Base-by-base conservation (phyloP, 805 yeast species). In the Saccharomycopsis olivae region DNA sequence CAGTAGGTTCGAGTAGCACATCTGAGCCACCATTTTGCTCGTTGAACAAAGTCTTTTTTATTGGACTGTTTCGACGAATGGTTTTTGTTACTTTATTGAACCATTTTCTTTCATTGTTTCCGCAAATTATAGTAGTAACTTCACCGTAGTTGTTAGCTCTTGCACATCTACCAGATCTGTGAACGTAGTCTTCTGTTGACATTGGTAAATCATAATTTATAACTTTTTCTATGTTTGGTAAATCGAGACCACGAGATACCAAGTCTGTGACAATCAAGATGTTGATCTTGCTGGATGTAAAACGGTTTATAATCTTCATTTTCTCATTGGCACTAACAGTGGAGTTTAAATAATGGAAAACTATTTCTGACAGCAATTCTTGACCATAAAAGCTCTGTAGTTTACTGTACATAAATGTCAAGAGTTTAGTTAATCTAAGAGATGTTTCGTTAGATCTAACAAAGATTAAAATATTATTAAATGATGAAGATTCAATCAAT, bases 161-260 rank as follows among this genome's bases (percentile, higher is more conserved):
- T 2, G 97, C 96, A 0, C 97, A 88, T 64, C 99, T 78, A 30
- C 99, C 99, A 29, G 87, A 86, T 53, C 99, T 72, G 60, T 92
- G 99, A 20, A 92, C 86, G 50, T 92, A 92, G 51, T 92, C 97
- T 48, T 94, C 78, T 1, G 88, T 70, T 1, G 95, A 81, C 19
- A 74, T 68, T 17, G 99, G 98, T 40, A 87, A 58, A 54, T 92
- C 97, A 58, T 92, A 92, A 59, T 92, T 92, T 38, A 92, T 63
- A 10, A 92, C 96, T 47, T 75, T 72, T 33, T 73, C 67, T 36
- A 92, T 73, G 3, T 75, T 67, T 13, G 69, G 60, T 33, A 92
- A 69, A 60, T 89, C 95, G 36, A 92, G 72, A 63, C 99, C 99
- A 61, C 99, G 77, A n/a, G 96, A 83, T 57, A 92, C 81, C 51